Base-by-base conservation (phyloP, 2,329 filamentous ascomycete species). In the Sclerotinia subarctica region DNA sequence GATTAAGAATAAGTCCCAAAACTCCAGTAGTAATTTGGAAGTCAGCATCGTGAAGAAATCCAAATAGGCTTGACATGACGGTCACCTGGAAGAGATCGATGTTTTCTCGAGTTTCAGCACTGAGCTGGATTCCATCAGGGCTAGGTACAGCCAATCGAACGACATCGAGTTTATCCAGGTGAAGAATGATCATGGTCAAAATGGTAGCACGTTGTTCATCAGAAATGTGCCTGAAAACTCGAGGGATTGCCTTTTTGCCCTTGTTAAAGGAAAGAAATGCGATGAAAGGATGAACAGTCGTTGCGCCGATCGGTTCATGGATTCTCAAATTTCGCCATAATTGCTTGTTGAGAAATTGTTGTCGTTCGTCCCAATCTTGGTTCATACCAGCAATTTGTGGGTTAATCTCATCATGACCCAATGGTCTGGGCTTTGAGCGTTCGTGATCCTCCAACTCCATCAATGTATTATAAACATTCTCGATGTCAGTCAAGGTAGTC, bases 361-460 rank as follows among this genome's bases (percentile, higher is more conserved):
- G 85, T 73, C 85, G 86, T 69, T 89, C 87, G 57, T 90, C 84
- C 93, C 94, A 97, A 76, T 94, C 90, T 77, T 90, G 86, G 73
- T 96, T 91, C 72, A 84, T 82, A 76, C 92, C 88, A 66, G 92
- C 87, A 29, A 89, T 84, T 68, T 90, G 90, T 13, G 87, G 83
- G 67, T 92, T 88, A 68, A 82, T 84, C 65, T 85, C 85, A 73
- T 88, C 88, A 60, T 86, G 84, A 32, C 89, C 83, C 2, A 67
- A 81, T 73, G 81, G 90, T 29, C 87, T 86, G 1, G 90, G 94
- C 78, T 95, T 88, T 59, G 87, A 87, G 67, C 95, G 90, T 75
- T 95, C 91, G 74, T 97, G 92, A 72, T 98, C 94, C 78, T 99
- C 95, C 81, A 98, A 90, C 76, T 90, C 88, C 93, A 99, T 97